Evolutionary conservation across 129 eudicot species (phyloP).

Genomic region (Kitagawia praeruptora): DNA sequence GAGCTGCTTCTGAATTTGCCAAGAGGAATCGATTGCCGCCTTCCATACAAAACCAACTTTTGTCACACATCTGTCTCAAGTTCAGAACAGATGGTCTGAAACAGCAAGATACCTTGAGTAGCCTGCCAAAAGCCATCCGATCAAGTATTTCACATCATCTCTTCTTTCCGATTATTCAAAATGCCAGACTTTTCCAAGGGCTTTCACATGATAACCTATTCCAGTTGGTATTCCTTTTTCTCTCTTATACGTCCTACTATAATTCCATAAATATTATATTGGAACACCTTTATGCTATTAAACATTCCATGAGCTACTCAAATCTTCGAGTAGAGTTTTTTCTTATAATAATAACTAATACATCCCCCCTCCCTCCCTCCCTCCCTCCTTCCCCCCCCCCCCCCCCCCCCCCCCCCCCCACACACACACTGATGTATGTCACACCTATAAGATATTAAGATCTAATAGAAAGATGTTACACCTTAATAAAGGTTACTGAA

Average conservation of each 20-base stretch:
- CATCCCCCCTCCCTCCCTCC: too few species aligned
- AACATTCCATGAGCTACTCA: not conserved
- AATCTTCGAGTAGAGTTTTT: not conserved
- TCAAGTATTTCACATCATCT: slow-evolving; percentile 74
- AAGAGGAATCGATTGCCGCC: slow-evolving; percentile 68
- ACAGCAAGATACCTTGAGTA: slow-evolving; percentile 62
- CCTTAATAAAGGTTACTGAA: slow-evolving; percentile 58
- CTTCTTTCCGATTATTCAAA: slow-evolving; percentile 64
- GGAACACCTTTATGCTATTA: not conserved
- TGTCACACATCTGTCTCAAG: slow-evolving; percentile 79
- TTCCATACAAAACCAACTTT: slow-evolving; percentile 50
- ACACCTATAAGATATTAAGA: not conserved
- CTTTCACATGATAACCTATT: slow-evolving; percentile 68
- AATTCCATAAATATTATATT: not conserved
- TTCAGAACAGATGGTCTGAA: slow-evolving; percentile 74
- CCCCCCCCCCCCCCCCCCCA: not conserved
- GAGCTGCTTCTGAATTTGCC: slow-evolving; percentile 70
- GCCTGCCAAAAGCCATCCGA: slow-evolving; percentile 83
- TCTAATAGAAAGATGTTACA: not conserved
- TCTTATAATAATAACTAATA: not conserved
- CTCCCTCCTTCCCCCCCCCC: too few species aligned
- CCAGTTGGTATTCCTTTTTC: slow-evolving; percentile 60
- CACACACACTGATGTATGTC: not conserved
- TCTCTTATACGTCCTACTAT: not conserved
- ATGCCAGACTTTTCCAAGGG: slow-evolving; percentile 73